phyloP scores from a whole-genome alignment of 2,329 filamentous ascomycete genomes.

The Trichoderma afroharzianum region DNA sequence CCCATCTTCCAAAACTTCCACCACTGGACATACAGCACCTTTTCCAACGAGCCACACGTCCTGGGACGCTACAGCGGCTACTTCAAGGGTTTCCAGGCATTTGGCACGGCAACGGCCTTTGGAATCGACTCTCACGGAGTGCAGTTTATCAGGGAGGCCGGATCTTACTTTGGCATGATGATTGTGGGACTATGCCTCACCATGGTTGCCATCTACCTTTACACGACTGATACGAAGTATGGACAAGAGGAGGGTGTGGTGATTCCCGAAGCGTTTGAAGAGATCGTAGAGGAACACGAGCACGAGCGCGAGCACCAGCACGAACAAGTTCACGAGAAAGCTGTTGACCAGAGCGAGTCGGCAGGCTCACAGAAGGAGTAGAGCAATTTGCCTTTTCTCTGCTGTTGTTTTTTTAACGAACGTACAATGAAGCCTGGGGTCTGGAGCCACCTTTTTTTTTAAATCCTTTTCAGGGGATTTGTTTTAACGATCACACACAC shows the following conservation, averaged over 20 bases:
- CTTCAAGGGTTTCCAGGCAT: slow-evolving; percentile 17
- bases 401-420: neutral
- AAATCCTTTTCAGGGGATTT: neutral
- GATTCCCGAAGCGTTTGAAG: slow-evolving; percentile 15
- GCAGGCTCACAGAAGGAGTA: slow-evolving; percentile 1
- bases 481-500: neutral
- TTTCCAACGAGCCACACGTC: slow-evolving; percentile 18
- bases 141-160: slow-evolving; percentile 12
- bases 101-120: slow-evolving; percentile 16
- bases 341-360: neutral
- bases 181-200: slow-evolving; percentile 6
- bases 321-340: neutral
- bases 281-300: neutral
- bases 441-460: neutral
- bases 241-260: slow-evolving; percentile 15
- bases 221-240: slow-evolving; percentile 10
- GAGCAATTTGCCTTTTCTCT: neutral
- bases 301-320: neutral
- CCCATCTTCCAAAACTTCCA: slow-evolving; percentile 19
- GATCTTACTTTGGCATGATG: slow-evolving; percentile 15
- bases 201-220: slow-evolving; percentile 1
- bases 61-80: slow-evolving; percentile 17
- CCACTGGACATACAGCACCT: slow-evolving; percentile 17
- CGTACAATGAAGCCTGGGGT: neutral
- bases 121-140: slow-evolving; percentile 14